These are phyloP conservation scores for Fusarium dimerum DNA, from an alignment of 2,329 filamentous ascomycete species.

Conservation along the genomic window DNA sequence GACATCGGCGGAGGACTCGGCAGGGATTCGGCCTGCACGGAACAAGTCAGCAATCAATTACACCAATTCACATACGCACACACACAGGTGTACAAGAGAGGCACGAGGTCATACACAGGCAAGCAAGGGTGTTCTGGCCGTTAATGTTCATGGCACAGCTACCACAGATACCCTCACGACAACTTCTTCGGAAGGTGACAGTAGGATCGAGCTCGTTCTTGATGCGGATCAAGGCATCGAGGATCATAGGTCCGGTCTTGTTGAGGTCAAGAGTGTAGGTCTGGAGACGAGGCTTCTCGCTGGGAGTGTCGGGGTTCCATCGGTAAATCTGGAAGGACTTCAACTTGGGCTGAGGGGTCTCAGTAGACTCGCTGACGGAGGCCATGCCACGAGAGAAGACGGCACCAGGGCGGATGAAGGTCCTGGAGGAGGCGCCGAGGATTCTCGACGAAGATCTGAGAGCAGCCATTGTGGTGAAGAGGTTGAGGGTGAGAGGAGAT, in stretches of 20 bases:
- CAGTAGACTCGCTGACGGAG: slow-evolving; percentile 59
- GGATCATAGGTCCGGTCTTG: slow-evolving; percentile 98
- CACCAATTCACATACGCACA: slow-evolving; percentile 29
- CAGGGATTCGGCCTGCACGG: slow-evolving; percentile 81
- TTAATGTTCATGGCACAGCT: slow-evolving; percentile 99
- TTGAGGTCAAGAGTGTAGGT: slow-evolving; percentile 93
- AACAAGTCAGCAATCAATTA: slow-evolving; percentile 14
- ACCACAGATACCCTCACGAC: slow-evolving; percentile 97
- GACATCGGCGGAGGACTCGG: slow-evolving; percentile 75
- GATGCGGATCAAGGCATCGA: slow-evolving; percentile 95
- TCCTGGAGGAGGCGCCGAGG: slow-evolving; percentile 47
- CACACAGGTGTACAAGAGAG: background rate
- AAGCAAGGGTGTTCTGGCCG: slow-evolving; percentile 95
- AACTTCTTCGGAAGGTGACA: slow-evolving; percentile 92
- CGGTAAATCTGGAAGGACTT: slow-evolving; percentile 99
- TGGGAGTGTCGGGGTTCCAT: slow-evolving; percentile 93
- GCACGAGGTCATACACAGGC: slow-evolving; percentile 70
- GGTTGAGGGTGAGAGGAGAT: too few species aligned
- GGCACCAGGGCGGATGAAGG: slow-evolving; percentile 42
- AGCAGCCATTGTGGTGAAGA: slow-evolving; percentile 53
- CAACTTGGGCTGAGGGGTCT: slow-evolving; percentile 65
- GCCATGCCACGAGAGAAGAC: slow-evolving; percentile 56
- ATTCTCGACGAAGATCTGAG: slow-evolving; percentile 61
- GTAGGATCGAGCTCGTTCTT: slow-evolving; percentile 99
- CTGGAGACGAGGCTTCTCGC: slow-evolving; percentile 94